Percentiles rank a stretch among this genome's conserved stretches.
Conservation (phyloP, 768 basidiomycete species). For the Lactarius deliciosus region DNA sequence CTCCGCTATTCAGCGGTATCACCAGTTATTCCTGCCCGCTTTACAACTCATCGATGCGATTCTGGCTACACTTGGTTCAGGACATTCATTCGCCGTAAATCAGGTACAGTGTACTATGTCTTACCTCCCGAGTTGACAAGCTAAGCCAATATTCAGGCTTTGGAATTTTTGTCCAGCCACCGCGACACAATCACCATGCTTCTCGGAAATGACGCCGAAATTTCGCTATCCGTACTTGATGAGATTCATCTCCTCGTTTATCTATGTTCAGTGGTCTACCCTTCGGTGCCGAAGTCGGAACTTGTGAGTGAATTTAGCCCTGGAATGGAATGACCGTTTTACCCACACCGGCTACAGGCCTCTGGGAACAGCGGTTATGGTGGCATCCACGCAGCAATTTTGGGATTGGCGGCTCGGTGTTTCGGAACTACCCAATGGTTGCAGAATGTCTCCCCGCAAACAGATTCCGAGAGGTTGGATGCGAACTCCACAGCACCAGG, state of each 20-base stretch:
- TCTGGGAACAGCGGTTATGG: conserved; percentile 81
- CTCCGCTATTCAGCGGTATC: conserved; percentile 83
- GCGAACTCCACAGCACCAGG: conserved; percentile 56
- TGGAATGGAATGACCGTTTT: conserved; percentile 5
- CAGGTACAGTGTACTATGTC: conserved; percentile 48
- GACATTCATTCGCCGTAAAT: conserved; percentile 63
- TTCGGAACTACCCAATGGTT: conserved; percentile 61
- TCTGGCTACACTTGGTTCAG: conserved; percentile 71
- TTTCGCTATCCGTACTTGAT: conserved; percentile 66
- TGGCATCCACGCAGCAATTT: conserved; percentile 75
- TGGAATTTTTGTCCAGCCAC: conserved; percentile 81
- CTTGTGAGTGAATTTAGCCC: conserved; percentile 51
- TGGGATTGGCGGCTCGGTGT: conserved; percentile 70
- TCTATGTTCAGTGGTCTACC: conserved; percentile 65
- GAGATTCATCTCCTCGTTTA: conserved; percentile 79
- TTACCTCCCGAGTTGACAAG: neutral
- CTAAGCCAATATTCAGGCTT: conserved; percentile 46
- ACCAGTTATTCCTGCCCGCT: conserved; percentile 85
- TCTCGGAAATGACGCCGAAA: conserved; percentile 67
- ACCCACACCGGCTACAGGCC: conserved; percentile 36
- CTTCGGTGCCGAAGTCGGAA: conserved; percentile 72
- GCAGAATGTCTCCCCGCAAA: conserved; percentile 57
- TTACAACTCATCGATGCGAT: conserved; percentile 79
- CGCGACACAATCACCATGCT: conserved; percentile 81
- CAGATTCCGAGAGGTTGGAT: conserved; percentile 61